These are phyloP conservation scores for Paecilomyces fulvus DNA, from an alignment of 2,329 filamentous ascomycete genomes.

Conservation along the genomic window DNA sequence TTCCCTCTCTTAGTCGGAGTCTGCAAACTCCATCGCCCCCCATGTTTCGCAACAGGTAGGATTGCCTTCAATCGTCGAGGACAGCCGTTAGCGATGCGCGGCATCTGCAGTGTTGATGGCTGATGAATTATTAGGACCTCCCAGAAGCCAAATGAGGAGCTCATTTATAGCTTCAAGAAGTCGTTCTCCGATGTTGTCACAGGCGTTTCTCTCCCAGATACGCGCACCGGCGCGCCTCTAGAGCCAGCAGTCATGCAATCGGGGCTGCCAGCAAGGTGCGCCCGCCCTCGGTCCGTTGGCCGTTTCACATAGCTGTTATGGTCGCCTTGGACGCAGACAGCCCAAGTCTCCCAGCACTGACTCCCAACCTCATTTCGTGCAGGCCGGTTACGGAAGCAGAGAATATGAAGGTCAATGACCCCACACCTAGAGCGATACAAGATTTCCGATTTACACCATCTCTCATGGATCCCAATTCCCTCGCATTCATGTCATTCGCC, in stretches of 20 bases:
- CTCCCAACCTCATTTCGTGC: conserved; percentile 3
- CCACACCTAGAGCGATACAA: conserved; percentile 68
- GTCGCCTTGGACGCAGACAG: neutral
- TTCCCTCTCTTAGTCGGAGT: neutral
- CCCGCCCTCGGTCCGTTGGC: neutral
- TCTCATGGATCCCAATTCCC: conserved; percentile 75
- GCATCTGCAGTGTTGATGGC: neutral
- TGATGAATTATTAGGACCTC: conserved; percentile 49
- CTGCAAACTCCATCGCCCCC: conserved; percentile 7
- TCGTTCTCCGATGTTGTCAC: conserved; percentile 67
- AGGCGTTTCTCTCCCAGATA: conserved; percentile 39
- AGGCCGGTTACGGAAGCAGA: conserved; percentile 41
- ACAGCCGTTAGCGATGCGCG: neutral
- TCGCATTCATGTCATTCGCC: conserved; percentile 69
- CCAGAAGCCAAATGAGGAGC: conserved; percentile 77
- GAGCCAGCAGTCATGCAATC: conserved; percentile 14
- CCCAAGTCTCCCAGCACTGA: neutral
- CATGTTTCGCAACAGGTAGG: conserved; percentile 44
- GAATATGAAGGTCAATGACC: conserved; percentile 66
- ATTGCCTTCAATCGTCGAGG: conserved; percentile 5
- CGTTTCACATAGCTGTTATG: neutral
- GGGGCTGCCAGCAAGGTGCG: conserved; percentile 12
- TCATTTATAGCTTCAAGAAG: conserved; percentile 75
- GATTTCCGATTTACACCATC: conserved; percentile 90
- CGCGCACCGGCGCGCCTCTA: conserved; percentile 26